Evolutionary conservation across 2,329 filamentous ascomycete genomes (phyloP).

Genomic region (Penicillium corylophilum): DNA sequence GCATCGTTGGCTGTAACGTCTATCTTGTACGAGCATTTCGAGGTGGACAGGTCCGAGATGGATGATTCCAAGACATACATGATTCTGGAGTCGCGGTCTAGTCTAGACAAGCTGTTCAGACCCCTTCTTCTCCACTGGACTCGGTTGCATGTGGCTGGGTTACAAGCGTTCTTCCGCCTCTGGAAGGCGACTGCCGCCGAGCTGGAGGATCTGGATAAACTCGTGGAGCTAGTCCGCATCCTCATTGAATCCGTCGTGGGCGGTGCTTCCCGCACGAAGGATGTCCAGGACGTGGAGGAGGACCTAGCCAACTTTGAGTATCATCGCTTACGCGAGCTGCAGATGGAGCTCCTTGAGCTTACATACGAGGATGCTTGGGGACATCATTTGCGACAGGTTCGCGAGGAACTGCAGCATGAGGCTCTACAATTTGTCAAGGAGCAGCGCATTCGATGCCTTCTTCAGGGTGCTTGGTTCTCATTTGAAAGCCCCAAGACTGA

Average conservation of each 20-base stretch:
- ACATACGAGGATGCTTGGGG: constrained; percentile 96
- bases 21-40: constrained; percentile 92
- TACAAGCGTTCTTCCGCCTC: constrained; percentile 84
- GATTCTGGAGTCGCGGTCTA: constrained; percentile 69
- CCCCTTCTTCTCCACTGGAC: constrained; percentile 93
- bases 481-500: constrained; percentile 52
- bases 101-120: constrained; percentile 82
- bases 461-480: constrained; percentile 87
- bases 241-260: constrained; percentile 87
- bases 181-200: constrained; percentile 90
- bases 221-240: constrained; percentile 86
- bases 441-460: constrained; percentile 84
- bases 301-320: constrained; percentile 84
- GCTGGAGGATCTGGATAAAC: constrained; percentile 86
- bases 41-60: constrained; percentile 79
- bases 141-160: constrained; percentile 76
- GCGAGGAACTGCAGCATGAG: constrained; percentile 86
- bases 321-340: constrained; percentile 72
- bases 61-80: constrained; percentile 77
- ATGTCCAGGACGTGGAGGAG: constrained; percentile 83
- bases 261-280: constrained; percentile 74
- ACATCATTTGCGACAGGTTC: constrained; percentile 81
- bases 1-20: constrained; percentile 84
- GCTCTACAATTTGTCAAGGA: constrained; percentile 96
- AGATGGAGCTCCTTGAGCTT: constrained; percentile 89